A percentile compares a stretch with the other conserved stretches of the same genome.
Evolutionary conservation across 306 rosid species (phyloP).

Genomic region (Astragalus glycyphyllos): DNA sequence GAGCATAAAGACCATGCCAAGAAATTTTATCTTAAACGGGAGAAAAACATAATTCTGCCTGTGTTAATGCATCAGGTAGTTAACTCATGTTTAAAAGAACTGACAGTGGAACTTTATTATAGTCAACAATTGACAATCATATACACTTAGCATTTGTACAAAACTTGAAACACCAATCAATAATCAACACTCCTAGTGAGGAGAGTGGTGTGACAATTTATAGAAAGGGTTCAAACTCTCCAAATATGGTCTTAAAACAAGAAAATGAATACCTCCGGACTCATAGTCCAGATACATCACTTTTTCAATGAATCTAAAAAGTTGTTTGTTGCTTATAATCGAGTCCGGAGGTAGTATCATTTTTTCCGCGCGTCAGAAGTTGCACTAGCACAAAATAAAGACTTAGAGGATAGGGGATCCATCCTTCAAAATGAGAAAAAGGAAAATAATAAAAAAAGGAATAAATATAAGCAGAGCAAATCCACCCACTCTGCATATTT

Average conservation of each 20-base stretch:
- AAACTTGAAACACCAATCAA: constrained; percentile 3
- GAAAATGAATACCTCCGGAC: no score
- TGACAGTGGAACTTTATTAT: constrained; percentile 12
- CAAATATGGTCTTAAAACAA: constrained; percentile 3
- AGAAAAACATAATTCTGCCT: background rate
- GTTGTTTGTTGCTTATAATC: no score
- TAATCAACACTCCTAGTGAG: constrained; percentile 25
- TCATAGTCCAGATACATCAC: no score
- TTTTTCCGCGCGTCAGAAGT: background rate
- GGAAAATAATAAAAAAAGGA: background rate
- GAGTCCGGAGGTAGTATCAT: no score
- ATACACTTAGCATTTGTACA: constrained; percentile 23
- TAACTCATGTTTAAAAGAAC: constrained; percentile 5
- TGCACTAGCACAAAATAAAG: constrained; percentile 1
- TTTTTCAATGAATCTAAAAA: no score
- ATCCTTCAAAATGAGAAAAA: background rate
- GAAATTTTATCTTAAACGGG: background rate
- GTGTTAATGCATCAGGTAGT: constrained; percentile 20
- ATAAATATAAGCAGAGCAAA: constrained; percentile 10
- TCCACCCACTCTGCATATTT: constrained; percentile 6
- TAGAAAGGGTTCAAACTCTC: constrained; percentile 12
- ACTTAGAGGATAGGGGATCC: constrained; percentile 5
- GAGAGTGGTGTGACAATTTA: constrained; percentile 4
- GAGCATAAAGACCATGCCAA: constrained; percentile 10
- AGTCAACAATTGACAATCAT: constrained; percentile 2